Evolutionary conservation across 441 rosid species (phyloP), one percentile per base, ranked within the genome.

Genomic region (Aleurites moluccanus): DNA sequence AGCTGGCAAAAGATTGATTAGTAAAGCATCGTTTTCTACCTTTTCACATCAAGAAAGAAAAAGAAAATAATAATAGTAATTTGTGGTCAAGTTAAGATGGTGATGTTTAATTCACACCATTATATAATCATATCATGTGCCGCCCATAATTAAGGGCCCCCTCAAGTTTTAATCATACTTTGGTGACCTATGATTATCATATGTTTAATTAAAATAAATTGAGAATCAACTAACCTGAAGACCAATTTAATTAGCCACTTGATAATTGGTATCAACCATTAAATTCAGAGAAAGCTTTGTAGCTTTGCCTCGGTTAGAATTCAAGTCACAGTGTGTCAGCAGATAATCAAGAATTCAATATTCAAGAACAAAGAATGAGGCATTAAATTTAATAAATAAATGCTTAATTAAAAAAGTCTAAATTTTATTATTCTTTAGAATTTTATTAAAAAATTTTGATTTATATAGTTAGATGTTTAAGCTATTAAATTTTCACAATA

Each of bases 181-280:
- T 50, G 72, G 59, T 3, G 40, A 27, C 72, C 50, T 50, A 28
- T 15, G 9, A 40, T 40, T 2, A 25, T 47, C 13, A 6, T 28
- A 49, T 28, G 40, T 13, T 45, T 67, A 67, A 11, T 35, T 11
- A 28, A 11, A 27, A 55, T 11, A 21, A 2, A 60, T 52, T 15
- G 3, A 4, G 25, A 40, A 10, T 14, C 53, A 70, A 57, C 63
- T 28, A 42, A 5, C 23, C 40, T 16, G 11, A 40, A 1, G 74
- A 57, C 74, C 30, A 57, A 21, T 25, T 70, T 23, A 40, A 40
- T 40, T 0, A 16, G n/a, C 21, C 38, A 3, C 73, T 45, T 57
- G 59, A n/a, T n/a, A n/a, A 50, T 56, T 69, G 49, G 23, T 64
- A 45, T 40, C 74, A 73, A 52, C 84, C 44, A 77, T 33, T 62